Conservation (phyloP, 139 green algal species). For the Eudorina sp. region DNA sequence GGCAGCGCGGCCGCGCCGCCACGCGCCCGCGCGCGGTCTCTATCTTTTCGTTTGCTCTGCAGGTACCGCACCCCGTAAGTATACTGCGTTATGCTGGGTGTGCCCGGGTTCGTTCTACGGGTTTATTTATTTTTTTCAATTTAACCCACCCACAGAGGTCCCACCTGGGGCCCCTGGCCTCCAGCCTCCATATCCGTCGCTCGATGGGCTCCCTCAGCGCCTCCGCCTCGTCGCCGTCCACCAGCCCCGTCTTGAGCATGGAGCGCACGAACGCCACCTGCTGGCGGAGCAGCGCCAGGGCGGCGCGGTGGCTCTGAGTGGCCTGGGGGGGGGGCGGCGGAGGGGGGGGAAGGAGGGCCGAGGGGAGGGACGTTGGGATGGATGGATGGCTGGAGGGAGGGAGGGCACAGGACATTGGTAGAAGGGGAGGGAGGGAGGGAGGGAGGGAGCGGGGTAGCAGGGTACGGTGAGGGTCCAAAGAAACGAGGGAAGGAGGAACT, state of each 20-base stretch:
- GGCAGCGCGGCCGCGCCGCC: too few species aligned
- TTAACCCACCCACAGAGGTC: background rate
- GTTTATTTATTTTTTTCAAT: too few species aligned
- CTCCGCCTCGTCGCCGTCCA: conserved; percentile 76
- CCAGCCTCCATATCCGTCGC: conserved; percentile 72
- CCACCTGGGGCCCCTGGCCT: conserved; percentile 77
- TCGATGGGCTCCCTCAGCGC: conserved; percentile 74
- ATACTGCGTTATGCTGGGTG: background rate
- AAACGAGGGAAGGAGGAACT: too few species aligned
- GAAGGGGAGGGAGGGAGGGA: too few species aligned
- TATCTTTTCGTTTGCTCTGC: background rate
- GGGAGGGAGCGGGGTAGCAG: too few species aligned
- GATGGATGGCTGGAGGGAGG: too few species aligned
- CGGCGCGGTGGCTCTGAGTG: conserved; percentile 89
- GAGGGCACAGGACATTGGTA: too few species aligned
- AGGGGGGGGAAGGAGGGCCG: background rate
- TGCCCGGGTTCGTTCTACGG: too few species aligned
- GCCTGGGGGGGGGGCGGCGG: conserved; percentile 48
- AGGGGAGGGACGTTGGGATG: too few species aligned
- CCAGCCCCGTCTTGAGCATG: conserved; percentile 67
- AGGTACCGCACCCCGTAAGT: background rate
- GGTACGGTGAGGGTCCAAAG: too few species aligned
- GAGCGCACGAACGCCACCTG: conserved; percentile 79
- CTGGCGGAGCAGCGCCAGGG: conserved; percentile 85
- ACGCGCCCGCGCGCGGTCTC: background rate